Conservation (phyloP, 352 stramenopile species). For the Globisporangium splendens region DNA sequence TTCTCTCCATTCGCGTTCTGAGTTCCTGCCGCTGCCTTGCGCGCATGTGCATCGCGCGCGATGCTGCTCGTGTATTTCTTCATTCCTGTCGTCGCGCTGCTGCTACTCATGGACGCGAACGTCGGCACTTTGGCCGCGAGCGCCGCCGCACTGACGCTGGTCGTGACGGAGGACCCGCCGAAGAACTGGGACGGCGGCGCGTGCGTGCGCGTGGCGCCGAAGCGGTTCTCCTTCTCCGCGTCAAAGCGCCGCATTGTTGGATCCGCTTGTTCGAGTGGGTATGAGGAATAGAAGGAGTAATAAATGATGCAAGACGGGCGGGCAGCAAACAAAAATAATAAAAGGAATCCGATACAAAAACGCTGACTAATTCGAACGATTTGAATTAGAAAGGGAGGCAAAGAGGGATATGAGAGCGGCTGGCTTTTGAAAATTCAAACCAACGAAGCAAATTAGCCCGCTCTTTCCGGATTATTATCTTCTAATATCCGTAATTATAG, state of each 20-base stretch:
- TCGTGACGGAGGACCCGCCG: slow-evolving; percentile 15
- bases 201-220: slow-evolving; percentile 10
- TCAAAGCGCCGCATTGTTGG: slow-evolving; percentile 54
- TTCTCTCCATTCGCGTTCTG: slow-evolving; percentile 13
- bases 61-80: slow-evolving; percentile 2
- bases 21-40: slow-evolving; percentile 1
- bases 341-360: no score
- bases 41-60: slow-evolving; percentile 1
- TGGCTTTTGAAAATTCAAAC: no score
- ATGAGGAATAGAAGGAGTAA: no score
- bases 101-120: slow-evolving; percentile 9
- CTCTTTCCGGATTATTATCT: no score
- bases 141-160: slow-evolving; percentile 15
- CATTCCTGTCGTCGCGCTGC: background rate
- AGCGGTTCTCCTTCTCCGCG: slow-evolving; percentile 65
- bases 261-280: background rate
- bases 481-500: no score
- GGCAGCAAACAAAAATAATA: no score
- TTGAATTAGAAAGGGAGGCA: no score
- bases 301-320: no score
- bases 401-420: no score
- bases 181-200: slow-evolving; percentile 19
- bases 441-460: no score
- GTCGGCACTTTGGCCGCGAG: slow-evolving; percentile 15
- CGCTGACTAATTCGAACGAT: no score